Evolutionary conservation across 2,329 filamentous ascomycete genomes (phyloP).

Genomic region (Blastomyces parvus): DNA sequence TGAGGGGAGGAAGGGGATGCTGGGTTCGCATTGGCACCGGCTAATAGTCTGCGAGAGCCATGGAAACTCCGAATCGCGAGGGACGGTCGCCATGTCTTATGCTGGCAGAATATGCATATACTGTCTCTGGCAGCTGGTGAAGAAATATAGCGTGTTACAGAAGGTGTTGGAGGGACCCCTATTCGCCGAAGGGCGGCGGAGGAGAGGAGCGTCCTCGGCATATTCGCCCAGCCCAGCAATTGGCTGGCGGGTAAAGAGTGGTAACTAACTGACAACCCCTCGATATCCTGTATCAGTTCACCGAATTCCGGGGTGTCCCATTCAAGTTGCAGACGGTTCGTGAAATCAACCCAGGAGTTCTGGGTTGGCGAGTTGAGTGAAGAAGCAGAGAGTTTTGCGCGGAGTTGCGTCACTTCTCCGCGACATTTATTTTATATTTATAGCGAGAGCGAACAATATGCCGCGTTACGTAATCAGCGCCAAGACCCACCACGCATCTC

Average conservation of each 20-base stretch:
- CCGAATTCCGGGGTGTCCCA: neutral
- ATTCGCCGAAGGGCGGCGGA: conserved; percentile 1
- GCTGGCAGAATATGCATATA: conserved; percentile 8
- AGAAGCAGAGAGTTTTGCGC: neutral
- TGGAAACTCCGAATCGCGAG: neutral
- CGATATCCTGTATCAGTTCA: neutral
- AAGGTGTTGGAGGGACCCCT: neutral
- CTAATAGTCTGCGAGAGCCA: neutral
- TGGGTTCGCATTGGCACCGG: conserved; percentile 2
- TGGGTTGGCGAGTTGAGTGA: neutral
- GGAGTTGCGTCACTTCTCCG: neutral
- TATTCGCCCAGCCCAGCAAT: neutral
- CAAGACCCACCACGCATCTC: neutral
- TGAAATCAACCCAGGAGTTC: neutral
- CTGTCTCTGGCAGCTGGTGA: neutral
- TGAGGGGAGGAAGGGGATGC: conserved; percentile 5
- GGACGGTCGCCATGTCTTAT: neutral
- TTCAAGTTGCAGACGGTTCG: neutral
- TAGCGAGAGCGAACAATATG: no score
- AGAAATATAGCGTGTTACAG: neutral
- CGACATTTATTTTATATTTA: neutral
- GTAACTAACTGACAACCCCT: neutral
- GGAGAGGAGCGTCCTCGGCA: neutral
- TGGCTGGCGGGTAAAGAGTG: neutral
- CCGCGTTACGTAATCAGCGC: neutral